Percentiles rank a stretch among this genome's conserved stretches.
These are phyloP conservation scores for Metroxylon sagu DNA, from an alignment of 176 grass and related monocot species.

Conservation along the genomic window DNA sequence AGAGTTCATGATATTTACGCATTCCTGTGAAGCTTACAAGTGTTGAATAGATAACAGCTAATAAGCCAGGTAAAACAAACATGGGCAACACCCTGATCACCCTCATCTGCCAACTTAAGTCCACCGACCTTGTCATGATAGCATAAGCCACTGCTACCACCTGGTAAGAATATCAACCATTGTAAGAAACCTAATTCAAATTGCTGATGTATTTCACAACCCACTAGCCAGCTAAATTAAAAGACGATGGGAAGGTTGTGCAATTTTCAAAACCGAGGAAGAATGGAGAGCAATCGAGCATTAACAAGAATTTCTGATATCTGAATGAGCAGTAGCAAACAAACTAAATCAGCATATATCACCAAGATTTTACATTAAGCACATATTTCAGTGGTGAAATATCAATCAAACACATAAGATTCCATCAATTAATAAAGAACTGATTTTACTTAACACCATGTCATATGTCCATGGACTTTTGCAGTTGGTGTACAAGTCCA, in stretches of 20 bases:
- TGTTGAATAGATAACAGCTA: conserved; percentile 9
- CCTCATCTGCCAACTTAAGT: conserved; percentile 5
- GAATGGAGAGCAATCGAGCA: no score
- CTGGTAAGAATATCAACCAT: neutral
- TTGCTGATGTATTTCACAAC: neutral
- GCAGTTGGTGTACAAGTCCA: no score
- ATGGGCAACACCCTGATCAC: conserved; percentile 8
- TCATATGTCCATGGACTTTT: no score
- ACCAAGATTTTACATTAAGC: no score
- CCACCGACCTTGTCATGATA: conserved; percentile 13
- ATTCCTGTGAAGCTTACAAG: conserved; percentile 18
- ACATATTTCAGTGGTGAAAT: no score
- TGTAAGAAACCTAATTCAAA: neutral
- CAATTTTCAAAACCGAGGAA: no score
- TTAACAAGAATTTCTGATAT: no score
- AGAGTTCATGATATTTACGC: conserved; percentile 10
- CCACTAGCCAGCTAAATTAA: neutral
- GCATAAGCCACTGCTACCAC: conserved; percentile 5
- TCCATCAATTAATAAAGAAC: no score
- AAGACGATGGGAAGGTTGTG: neutral
- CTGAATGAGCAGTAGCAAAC: no score
- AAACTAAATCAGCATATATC: no score
- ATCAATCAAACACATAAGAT: no score
- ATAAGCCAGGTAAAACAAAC: conserved; percentile 15
- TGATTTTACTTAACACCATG: no score